Evolutionary conservation across 2,329 filamentous ascomycete species (phyloP).

Genomic region (Celoporthe dispersa): DNA sequence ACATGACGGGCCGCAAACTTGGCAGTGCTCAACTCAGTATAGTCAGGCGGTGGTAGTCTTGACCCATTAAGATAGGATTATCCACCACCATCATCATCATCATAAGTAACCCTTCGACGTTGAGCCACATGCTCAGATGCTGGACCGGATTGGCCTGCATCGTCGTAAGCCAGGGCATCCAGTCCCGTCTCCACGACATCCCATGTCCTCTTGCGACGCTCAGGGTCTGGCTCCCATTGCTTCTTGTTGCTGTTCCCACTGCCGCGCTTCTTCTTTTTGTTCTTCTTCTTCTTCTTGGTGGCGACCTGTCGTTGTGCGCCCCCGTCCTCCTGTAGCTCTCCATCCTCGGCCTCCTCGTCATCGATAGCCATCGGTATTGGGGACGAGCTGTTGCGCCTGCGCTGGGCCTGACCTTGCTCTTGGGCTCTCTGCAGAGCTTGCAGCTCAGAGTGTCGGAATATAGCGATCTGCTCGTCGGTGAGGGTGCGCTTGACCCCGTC

Average conservation of each 20-base stretch:
- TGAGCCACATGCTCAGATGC: slow-evolving; percentile 38
- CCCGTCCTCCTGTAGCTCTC: slow-evolving; percentile 34
- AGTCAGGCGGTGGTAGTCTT: neutral
- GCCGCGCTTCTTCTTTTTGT: slow-evolving; percentile 44
- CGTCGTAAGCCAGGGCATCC: slow-evolving; percentile 64
- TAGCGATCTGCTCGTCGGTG: slow-evolving; percentile 87
- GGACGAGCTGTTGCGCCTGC: slow-evolving; percentile 17
- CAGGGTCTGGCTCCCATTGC: slow-evolving; percentile 56
- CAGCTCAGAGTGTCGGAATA: slow-evolving; percentile 89
- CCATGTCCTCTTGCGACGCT: slow-evolving; percentile 70
- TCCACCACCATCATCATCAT: slow-evolving; percentile 50
- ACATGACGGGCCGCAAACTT: neutral
- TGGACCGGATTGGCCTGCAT: slow-evolving; percentile 38
- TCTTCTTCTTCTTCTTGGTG: slow-evolving; percentile 38
- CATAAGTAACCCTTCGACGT: slow-evolving; percentile 49
- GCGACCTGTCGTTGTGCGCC: slow-evolving; percentile 33
- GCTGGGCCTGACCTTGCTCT: slow-evolving; percentile 33
- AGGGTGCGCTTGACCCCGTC: slow-evolving; percentile 88
- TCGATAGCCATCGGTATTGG: slow-evolving; percentile 11
- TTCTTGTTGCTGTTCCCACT: slow-evolving; percentile 46
- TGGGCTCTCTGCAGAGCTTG: slow-evolving; percentile 67
- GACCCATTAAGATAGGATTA: slow-evolving; percentile 28
- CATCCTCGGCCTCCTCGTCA: slow-evolving; percentile 29
- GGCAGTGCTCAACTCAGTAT: neutral
- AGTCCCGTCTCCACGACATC: slow-evolving; percentile 66